Evolutionary conservation across 768 basidiomycete genomes (phyloP).

Genomic region (Lactarius vividus): DNA sequence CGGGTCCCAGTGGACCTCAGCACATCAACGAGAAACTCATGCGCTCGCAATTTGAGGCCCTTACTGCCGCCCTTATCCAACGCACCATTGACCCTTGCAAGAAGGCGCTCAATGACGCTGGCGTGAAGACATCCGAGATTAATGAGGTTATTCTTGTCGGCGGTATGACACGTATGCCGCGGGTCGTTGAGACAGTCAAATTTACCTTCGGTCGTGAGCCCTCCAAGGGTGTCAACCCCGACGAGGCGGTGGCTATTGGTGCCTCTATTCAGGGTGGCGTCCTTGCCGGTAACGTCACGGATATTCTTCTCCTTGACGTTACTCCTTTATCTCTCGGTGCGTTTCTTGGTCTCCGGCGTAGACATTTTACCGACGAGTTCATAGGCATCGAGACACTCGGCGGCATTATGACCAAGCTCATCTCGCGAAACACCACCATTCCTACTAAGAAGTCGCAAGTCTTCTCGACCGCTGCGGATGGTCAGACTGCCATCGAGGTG

Average conservation of each 20-base stretch:
- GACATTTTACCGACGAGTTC: background rate
- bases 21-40: slow-evolving; percentile 93
- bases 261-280: slow-evolving; percentile 99
- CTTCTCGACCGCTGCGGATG: slow-evolving; percentile 98
- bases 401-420: slow-evolving; percentile 99
- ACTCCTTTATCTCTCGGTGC: slow-evolving; percentile 95
- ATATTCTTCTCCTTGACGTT: slow-evolving; percentile 91
- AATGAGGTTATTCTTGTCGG: slow-evolving; percentile 98
- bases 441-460: slow-evolving; percentile 99
- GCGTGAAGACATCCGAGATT: slow-evolving; percentile 88
- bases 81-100: slow-evolving; percentile 95
- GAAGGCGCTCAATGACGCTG: slow-evolving; percentile 93
- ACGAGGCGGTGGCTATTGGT: slow-evolving; percentile 98
- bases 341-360: slow-evolving; percentile 27
- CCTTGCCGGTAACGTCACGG: slow-evolving; percentile 92
- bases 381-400: slow-evolving; percentile 93
- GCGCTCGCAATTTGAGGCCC: slow-evolving; percentile 85
- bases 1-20: slow-evolving; percentile 91
- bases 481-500: slow-evolving; percentile 99
- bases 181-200: slow-evolving; percentile 93
- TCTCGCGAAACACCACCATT: slow-evolving; percentile 97
- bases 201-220: slow-evolving; percentile 92
- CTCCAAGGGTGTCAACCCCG: slow-evolving; percentile 98
- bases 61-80: slow-evolving; percentile 79
- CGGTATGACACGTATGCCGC: slow-evolving; percentile 98